Evolutionary conservation across 2,329 filamentous ascomycete genomes (phyloP).

Genomic region (Fonsecaea multimorphosa): DNA sequence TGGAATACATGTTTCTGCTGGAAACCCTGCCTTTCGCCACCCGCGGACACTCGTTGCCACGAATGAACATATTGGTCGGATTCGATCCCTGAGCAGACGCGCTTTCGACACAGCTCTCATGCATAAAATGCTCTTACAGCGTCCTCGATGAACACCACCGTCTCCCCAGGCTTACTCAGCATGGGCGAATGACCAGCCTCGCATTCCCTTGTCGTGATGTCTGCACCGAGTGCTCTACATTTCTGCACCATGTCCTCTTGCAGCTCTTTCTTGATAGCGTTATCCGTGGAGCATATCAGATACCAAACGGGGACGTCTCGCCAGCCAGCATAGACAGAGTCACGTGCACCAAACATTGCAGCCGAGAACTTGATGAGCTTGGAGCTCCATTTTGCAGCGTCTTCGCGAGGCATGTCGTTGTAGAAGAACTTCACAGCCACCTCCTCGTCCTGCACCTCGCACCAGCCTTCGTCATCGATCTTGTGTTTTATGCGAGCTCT

Average conservation of each 20-base stretch:
- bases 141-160: constrained; percentile 48
- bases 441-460: constrained; percentile 47
- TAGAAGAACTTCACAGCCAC: constrained; percentile 56
- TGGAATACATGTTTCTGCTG: neutral
- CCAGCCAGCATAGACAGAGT: constrained; percentile 56
- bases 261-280: constrained; percentile 47
- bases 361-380: constrained; percentile 52
- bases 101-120: neutral
- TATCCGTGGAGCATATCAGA: constrained; percentile 52
- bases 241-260: constrained; percentile 41
- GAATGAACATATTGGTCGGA: neutral
- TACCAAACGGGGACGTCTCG: constrained; percentile 57
- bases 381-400: constrained; percentile 51
- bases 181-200: constrained; percentile 57
- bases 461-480: constrained; percentile 48
- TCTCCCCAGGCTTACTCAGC: constrained; percentile 53
- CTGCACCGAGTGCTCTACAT: constrained; percentile 43
- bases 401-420: constrained; percentile 55
- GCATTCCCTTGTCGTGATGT: constrained; percentile 50
- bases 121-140: constrained; percentile 36
- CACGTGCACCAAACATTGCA: constrained; percentile 53
- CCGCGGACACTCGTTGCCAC: neutral
- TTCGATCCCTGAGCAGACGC: neutral
- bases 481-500: constrained; percentile 42
- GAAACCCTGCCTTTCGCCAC: neutral